These are phyloP conservation scores for Henckelia pumila DNA, from an alignment of 257 asterid genomes.

Conservation along the genomic window DNA sequence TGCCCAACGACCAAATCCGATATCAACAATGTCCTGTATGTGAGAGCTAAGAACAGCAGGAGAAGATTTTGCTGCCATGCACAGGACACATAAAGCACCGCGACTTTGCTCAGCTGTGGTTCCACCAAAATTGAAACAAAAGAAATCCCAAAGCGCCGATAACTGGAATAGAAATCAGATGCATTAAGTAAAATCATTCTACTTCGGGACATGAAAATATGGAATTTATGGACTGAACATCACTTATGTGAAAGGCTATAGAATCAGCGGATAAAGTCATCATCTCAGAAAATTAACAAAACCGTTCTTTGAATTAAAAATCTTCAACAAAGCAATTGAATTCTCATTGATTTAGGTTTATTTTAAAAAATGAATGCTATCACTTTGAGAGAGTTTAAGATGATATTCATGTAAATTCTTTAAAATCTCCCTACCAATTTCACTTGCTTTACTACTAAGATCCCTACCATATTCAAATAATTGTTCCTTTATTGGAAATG, in stretches of 20 bases:
- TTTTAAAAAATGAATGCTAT: neutral
- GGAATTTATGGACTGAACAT: neutral
- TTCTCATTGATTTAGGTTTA: neutral
- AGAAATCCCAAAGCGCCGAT: conserved; percentile 95
- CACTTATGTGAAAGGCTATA: conserved; percentile 11
- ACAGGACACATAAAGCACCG: conserved; percentile 87
- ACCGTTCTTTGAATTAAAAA: neutral
- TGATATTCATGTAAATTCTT: neutral
- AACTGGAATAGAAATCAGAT: conserved; percentile 49
- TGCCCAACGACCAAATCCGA: conserved; percentile 99
- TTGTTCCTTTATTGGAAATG: no score
- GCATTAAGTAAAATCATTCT: conserved; percentile 5
- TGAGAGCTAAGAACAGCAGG: conserved; percentile 79
- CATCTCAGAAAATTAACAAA: neutral
- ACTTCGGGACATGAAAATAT: conserved; percentile 18
- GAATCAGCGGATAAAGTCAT: no score
- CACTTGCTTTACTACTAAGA: neutral
- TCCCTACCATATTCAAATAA: neutral
- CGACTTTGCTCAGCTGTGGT: conserved; percentile 95
- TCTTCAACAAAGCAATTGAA: neutral
- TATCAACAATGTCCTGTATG: conserved; percentile 86
- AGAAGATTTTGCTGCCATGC: conserved; percentile 89
- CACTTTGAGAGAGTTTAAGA: neutral
- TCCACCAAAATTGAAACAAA: conserved; percentile 87
- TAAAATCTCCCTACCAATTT: neutral